Base-by-base conservation (phyloP, 1,139 yeast genomes). In the Diutina catenulata region DNA sequence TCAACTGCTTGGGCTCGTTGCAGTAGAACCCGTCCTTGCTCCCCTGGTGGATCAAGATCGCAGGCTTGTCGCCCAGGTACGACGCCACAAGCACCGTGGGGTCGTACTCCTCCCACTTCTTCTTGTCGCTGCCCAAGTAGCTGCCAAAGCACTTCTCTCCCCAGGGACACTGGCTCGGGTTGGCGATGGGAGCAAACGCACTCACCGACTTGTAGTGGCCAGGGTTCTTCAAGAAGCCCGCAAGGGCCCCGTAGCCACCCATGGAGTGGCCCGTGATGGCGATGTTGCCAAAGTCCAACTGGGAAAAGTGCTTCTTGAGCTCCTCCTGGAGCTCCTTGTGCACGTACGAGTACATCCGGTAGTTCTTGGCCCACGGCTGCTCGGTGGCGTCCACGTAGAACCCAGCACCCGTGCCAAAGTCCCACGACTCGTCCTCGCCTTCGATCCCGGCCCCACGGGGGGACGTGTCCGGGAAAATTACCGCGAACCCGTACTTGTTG, bases 171-270 rank as follows among this genome's bases (percentile, higher is more conserved):
- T 67, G 62, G 41, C 68, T 59, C 9, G 98, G 97, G 57, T 86
- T 83, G 36, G 76, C 61, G 47, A 91, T 83, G 41, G 98, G 97
- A 0, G 96, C 76, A 62, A 91, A 91, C 0, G 96, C 97, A 43
- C 88, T 76, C 27, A 83, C 93, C 2, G 94, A 77, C 55, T 74
- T 75, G 66, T 81, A 91, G 50, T 66, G 66, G 3, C 78, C 81
- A 1, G 91, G 86, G 54, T 82, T 76, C 46, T 68, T 73, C 41
- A 91, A 62, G 55, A 74, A 88, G 13, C 94, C 78, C 40, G 80
- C 64, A 43, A 91, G 61, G 0, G 98, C 95, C 39, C 98, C 98
- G 56, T 73, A 86, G 0, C 98, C 98, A 37, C 98, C 98, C 97
- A 91, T 91, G 2, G 98, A 91, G 57, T 91, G 97, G 33, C 97